Base-by-base conservation (phyloP, 768 basidiomycete genomes). In the Podaxis sp. region DNA sequence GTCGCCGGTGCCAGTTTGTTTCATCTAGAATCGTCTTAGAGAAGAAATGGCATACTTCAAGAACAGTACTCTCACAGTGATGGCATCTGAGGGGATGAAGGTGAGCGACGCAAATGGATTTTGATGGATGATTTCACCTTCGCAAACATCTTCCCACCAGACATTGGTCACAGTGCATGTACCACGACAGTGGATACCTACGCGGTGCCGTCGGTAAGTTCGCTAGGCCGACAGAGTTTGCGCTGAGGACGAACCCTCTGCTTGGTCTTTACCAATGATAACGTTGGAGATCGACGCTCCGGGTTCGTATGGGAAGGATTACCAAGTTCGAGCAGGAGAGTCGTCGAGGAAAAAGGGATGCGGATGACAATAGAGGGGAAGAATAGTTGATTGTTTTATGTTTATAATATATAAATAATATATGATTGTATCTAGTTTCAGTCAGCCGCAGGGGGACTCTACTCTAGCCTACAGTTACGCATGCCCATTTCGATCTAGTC, bases 131-230 rank as follows among this genome's bases (percentile, higher is more conserved):
- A 55, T 26, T 57, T 33, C 55, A 73, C 71, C 72, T 64, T 73
- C 72, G 44, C 72, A 73, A 57, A 73, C 72, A 61, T 73, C 72
- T 56, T 73, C 72, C 70, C 69, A 72, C 71, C 72, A 73, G 51
- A 73, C 72, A 38, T 73, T 73, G 15, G 71, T 73, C 9, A 73
- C 69, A 22, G 69, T 71, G 28, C 72, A 73, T 9, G 72, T 63
- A 12, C 72, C 72, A 58, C 69, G 69, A 44, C 72, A 73, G 59
- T 73, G 72, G 30, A 73, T 73, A 52, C 71, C 70, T 69, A 28
- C n/a, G 12, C 2, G 44, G 22, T 38, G 5, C 39, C 42, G 24
- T 36, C 17, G 4, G 26, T 33, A 17, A 15, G 26, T 2, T n/a
- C 19, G 42, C 5, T n/a, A 15, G 19, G 5, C 49, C 30, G 26